Conservation (phyloP, 2,329 filamentous ascomycete genomes). For the Claviceps purpurea region DNA sequence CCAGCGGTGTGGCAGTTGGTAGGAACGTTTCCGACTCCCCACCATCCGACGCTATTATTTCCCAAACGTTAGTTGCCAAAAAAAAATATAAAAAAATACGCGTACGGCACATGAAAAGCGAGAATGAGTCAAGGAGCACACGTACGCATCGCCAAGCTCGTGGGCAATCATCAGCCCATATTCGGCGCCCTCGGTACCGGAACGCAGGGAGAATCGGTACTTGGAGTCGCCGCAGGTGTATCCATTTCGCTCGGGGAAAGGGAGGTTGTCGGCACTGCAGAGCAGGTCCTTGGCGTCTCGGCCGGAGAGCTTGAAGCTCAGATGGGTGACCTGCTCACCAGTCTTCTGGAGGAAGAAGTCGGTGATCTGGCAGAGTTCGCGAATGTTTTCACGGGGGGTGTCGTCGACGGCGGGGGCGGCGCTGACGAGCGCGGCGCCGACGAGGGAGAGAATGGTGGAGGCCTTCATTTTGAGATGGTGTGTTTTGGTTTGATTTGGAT, state of each 20-base stretch:
- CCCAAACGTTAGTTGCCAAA: no score
- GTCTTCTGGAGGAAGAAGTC: background rate
- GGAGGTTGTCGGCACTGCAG: background rate
- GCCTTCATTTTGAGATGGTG: background rate
- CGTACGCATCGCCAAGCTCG: background rate
- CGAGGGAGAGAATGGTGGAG: background rate
- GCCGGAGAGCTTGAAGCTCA: background rate
- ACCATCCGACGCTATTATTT: no score
- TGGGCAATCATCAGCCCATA: background rate
- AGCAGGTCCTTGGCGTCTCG: background rate
- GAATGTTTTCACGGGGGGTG: background rate
- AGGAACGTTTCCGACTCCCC: no score
- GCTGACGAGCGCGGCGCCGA: background rate
- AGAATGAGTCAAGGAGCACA: background rate
- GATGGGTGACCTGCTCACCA: background rate
- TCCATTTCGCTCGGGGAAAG: no score
- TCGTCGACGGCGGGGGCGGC: background rate
- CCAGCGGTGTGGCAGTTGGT: no score
- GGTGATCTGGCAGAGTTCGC: background rate
- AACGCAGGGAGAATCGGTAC: background rate
- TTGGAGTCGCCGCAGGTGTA: background rate
- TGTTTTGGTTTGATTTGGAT: background rate
- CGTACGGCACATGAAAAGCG: background rate
- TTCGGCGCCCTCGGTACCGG: background rate
- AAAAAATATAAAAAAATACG: no score